Evolutionary conservation across 148 eudicot species (phyloP).

Genomic region (Bassia scoparia): DNA sequence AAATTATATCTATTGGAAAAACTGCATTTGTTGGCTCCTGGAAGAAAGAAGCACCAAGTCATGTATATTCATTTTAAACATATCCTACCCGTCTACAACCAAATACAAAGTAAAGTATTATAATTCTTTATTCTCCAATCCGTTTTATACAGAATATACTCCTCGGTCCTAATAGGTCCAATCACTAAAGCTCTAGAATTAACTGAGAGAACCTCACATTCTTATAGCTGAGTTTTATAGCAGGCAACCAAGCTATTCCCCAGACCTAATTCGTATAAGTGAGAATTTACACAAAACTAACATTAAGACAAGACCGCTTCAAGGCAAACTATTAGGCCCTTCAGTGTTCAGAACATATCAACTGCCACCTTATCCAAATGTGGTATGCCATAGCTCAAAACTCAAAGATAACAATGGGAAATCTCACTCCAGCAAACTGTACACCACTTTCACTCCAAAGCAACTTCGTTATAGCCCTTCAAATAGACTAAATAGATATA

Average conservation of each 20-base stretch:
- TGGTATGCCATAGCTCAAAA: no score
- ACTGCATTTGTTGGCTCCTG: background rate
- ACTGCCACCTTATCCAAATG: no score
- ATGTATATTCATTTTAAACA: background rate
- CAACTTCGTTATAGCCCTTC: background rate
- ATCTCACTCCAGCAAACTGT: slow-evolving; percentile 1
- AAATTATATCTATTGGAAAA: no score
- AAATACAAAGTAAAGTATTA: background rate
- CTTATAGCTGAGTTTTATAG: background rate
- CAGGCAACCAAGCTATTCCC: background rate
- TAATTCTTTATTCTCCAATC: background rate
- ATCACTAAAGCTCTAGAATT: background rate
- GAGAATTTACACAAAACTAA: background rate
- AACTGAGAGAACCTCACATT: background rate
- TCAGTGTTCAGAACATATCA: background rate
- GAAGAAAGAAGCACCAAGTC: background rate
- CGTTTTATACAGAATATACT: background rate
- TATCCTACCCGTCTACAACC: background rate
- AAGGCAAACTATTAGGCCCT: background rate
- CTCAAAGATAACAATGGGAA: background rate
- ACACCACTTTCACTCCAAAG: background rate
- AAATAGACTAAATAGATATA: background rate
- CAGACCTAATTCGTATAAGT: background rate
- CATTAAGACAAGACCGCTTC: background rate
- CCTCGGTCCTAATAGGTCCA: background rate